Percentiles rank a stretch among this genome's conserved stretches.
phyloP scores from a whole-genome alignment of 495 filamentous ascomycete genomes.

The Hypoxylon perforatum region DNA sequence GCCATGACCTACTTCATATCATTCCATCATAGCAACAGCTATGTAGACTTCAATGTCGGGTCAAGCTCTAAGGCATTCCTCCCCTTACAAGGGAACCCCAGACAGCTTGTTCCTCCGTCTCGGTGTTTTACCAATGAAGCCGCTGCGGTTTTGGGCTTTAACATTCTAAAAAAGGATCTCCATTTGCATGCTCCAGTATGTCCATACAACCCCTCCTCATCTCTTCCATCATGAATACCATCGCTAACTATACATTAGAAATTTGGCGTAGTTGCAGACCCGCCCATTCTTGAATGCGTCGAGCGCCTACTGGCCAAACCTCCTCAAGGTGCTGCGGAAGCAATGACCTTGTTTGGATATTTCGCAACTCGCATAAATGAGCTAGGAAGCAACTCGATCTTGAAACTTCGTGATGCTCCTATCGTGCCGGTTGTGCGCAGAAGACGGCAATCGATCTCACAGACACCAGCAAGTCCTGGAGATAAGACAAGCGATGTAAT shows the following conservation, averaged over 20 bases:
- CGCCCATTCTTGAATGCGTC: slow-evolving; percentile 78
- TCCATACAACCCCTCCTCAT: not conserved
- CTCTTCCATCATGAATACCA: not conserved
- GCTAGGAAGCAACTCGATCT: slow-evolving; percentile 68
- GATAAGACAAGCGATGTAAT: slow-evolving; percentile 43
- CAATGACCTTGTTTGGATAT: slow-evolving; percentile 80
- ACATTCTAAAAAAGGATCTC: slow-evolving; percentile 77
- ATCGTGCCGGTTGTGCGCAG: slow-evolving; percentile 75
- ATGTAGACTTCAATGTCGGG: slow-evolving; percentile 68
- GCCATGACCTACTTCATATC: slow-evolving; percentile 85
- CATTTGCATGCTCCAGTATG: slow-evolving; percentile 70
- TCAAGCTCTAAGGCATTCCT: slow-evolving; percentile 72
- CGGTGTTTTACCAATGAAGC: slow-evolving; percentile 85
- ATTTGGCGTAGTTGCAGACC: slow-evolving; percentile 84
- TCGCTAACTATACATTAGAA: slow-evolving; percentile 56
- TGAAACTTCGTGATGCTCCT: slow-evolving; percentile 66
- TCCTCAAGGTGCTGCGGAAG: slow-evolving; percentile 70
- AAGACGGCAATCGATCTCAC: slow-evolving; percentile 33
- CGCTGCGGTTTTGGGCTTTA: slow-evolving; percentile 80
- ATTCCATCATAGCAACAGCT: slow-evolving; percentile 80
- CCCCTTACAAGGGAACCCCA: slow-evolving; percentile 73
- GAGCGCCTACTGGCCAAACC: slow-evolving; percentile 74
- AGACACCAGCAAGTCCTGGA: slow-evolving; percentile 31
- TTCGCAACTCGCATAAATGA: slow-evolving; percentile 80
- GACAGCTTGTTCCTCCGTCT: slow-evolving; percentile 72